Base-by-base conservation (phyloP, 78 protist species). In the Speleostelium caveatum region DNA sequence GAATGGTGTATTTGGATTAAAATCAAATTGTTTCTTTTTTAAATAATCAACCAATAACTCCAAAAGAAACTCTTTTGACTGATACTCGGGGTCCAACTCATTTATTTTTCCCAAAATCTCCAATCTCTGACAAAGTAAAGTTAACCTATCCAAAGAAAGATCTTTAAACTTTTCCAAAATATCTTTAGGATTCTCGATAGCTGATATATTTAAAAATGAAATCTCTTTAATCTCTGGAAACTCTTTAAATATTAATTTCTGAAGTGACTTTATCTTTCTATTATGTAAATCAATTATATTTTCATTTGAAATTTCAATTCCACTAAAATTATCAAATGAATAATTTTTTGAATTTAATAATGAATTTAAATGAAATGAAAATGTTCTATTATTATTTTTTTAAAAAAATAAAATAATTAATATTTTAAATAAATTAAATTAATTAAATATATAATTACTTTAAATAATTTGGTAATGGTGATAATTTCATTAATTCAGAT, bases 321-420 rank as follows among this genome's bases (percentile, higher is more conserved):
- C 99, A 14, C 96, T 95, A 63, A 61, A 78, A 60, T 96, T 95
- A 93, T 97, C 85, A 72, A 97, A 93, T 87, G 65, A 83, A 83
- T 2, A 8, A 35, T 28, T 78, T 92, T 4, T 95, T 85, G 19
- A 58, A 19, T 24, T 71, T 68, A 0, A 5, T 32, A 71, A 14
- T 12, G 51, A 26, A 1, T 35, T 24, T 53, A 49, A 33, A 32
- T 65, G 38, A 42, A 73, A 26, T 56, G 22, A 62, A 24, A 75
- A 60, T 38, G 3, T 58, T 21, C 26, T 56, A 30, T 85, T 95
- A 95, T 72, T 68, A 80, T 60, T 12, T 36, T 49, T 5, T 22
- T 87, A 58, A 32, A 77, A 39, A 24, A 67, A 89, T 45, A 95
- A 62, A 38, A 93, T 87, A 71, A 83, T 85, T 2, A 8, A 35